Conservation (phyloP, 768 basidiomycete species). For the Leucocoprinus sp. region DNA sequence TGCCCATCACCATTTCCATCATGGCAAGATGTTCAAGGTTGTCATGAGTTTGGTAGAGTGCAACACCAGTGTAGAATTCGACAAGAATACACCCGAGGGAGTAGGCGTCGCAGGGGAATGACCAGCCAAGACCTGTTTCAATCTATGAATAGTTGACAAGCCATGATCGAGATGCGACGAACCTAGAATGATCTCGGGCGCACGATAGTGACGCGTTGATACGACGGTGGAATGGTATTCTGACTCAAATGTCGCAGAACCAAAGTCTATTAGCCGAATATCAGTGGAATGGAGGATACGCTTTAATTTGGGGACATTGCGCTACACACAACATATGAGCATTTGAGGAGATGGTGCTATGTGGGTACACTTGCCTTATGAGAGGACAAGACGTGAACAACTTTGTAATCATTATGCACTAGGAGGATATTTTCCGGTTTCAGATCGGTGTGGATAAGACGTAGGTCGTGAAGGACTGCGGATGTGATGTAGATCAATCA, state of each 20-base stretch:
- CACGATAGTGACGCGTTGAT: conserved; percentile 95
- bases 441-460: conserved; percentile 93
- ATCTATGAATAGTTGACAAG: conserved; percentile 8
- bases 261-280: conserved; percentile 96
- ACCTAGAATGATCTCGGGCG: conserved; percentile 99
- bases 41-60: conserved; percentile 99
- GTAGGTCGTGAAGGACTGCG: conserved; percentile 82
- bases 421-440: conserved; percentile 99
- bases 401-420: conserved; percentile 73
- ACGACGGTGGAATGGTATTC: conserved; percentile 99
- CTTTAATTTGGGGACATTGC: conserved; percentile 60
- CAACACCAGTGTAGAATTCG: conserved; percentile 95
- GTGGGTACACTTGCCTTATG: conserved; percentile 46
- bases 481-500: conserved; percentile 13
- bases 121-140: conserved; percentile 79
- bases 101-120: conserved; percentile 96
- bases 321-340: conserved; percentile 30
- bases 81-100: conserved; percentile 98
- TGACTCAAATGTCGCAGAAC: conserved; percentile 94
- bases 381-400: conserved; percentile 48
- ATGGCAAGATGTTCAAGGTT: conserved; percentile 98
- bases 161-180: conserved; percentile 18
- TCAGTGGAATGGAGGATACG: conserved; percentile 80
- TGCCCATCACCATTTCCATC: conserved; percentile 99
- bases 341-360: conserved; percentile 7